Base-by-base conservation (phyloP, 75 land plant species). In the Pinus tabuliformis region DNA sequence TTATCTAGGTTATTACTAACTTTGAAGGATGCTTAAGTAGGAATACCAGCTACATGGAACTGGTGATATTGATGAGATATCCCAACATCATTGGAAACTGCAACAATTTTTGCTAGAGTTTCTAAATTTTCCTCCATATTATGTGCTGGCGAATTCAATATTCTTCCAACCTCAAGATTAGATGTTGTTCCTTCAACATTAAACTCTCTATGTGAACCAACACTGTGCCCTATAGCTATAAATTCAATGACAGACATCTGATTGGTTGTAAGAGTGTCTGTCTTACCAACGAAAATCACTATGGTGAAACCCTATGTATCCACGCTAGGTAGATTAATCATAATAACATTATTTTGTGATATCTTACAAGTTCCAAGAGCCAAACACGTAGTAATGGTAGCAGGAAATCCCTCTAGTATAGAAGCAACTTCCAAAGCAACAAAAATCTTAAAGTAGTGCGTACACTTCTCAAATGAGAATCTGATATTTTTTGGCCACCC, bases 341-440 rank as follows among this genome's bases (percentile, higher is more conserved):
- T 94, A 74, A 95, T 83, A 3, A 94, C 98, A 89, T 95, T 95
- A 79, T 95, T 93, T 70, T 90, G 84, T n/a, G 98, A 92, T 94
- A 95, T 91, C 65, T 93, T 87, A 8, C 94, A 68, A 3, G 92
- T 95, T 0, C 98, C 98, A 62, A 95, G 86, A 0, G 94, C 98
- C 59, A 95, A 83, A 65, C 98, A 95, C 4, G 98, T 95, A 5
- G 98, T 95, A 45, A 95, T 95, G 13, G 91, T 92, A n/a, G 94
- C 94, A 3, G 98, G 94, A 20, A 95, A 71, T 12, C 98, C 94
- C 74, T 95, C 98, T 1, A 92, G 98, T 17, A 95, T 91, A 11
- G n/a, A n/a, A n/a, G n/a, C n/a, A n/a, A n/a, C n/a, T n/a, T n/a
- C n/a, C n/a, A 95, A 85, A 73, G 98, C 98, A 76, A 95, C 98